Evolutionary conservation across 495 filamentous ascomycete species (phyloP), one percentile per base, ranked within the genome.

Genomic region (Trypethelium eluteriae): DNA sequence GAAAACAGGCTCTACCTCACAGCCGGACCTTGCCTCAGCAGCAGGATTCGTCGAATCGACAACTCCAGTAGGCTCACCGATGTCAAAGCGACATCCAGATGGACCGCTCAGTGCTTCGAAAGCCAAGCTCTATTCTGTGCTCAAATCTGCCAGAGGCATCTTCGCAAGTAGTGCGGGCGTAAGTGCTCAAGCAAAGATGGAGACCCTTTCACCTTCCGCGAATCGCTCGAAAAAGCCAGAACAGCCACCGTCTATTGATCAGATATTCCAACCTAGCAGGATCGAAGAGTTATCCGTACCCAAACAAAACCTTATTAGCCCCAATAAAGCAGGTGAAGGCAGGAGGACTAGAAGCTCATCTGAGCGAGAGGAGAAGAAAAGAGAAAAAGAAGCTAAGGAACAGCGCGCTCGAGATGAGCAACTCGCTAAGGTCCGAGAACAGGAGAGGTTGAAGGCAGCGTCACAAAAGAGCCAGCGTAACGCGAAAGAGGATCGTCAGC

Each of bases 71-170:
- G 89, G 88, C 56, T 91, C 90, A 12, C 90, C 90, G 25, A 66
- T 68, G 16, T 79, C 82, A 7, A 84, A 84, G 65, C 83, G 82
- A 66, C 83, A 87, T 70, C 79, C 81, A 63, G 91, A 93, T 67
- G 92, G 88, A 57, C 90, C 91, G 5, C 75, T 96, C 38, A 96
- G 90, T 73, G 89, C 92, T 61, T 92, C 92, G 18, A 96, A 95
- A 78, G 88, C 86, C 69, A 92, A 89, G 74, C 78, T 96, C 41
- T 91, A 91, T 49, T 94, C 92, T 9, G 90, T 95, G 64, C 80
- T 96, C 68, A 90, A 91, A 74, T 89, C 88, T 44, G 92, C 92
- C 14, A 92, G 89, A 73, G 90, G 87, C 18, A 82, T 95, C 53
- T 88, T 96, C 67, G 88, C 88, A 16, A 93, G 86, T 66, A 90